A percentile compares a stretch with the other conserved stretches of the same genome.
These are phyloP conservation scores for Vitis hybrid DNA, from an alignment of 177 flowering plant species.

Conservation along the genomic window DNA sequence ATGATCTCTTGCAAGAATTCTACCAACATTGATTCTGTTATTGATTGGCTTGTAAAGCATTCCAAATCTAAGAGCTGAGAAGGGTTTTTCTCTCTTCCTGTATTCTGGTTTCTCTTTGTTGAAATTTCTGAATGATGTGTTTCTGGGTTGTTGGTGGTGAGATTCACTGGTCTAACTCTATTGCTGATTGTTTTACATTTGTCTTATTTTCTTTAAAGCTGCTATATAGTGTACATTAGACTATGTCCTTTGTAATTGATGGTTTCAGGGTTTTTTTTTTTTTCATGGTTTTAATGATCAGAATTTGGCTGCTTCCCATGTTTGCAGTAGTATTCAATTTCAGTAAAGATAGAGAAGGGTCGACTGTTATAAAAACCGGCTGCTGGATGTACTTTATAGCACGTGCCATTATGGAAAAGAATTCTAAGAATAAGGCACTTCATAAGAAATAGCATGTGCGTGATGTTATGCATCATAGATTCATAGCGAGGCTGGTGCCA, in stretches of 20 bases:
- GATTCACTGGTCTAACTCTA: slow-evolving; percentile 4
- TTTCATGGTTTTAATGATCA: background rate
- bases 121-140: background rate
- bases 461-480: too few species aligned
- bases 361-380: too few species aligned
- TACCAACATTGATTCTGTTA: slow-evolving; percentile 42
- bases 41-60: slow-evolving; percentile 55
- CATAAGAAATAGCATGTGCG: too few species aligned
- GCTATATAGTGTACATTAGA: slow-evolving; percentile 2
- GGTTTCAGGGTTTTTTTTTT: background rate
- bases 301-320: too few species aligned
- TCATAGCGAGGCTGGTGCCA: too few species aligned
- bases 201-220: background rate
- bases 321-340: too few species aligned
- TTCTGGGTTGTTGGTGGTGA: slow-evolving; percentile 4
- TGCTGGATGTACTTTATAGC: too few species aligned
- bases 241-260: background rate
- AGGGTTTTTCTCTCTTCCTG: background rate
- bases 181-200: slow-evolving; percentile 9
- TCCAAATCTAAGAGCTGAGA: slow-evolving; percentile 39
- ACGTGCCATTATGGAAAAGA: too few species aligned
- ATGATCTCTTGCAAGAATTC: slow-evolving; percentile 57
- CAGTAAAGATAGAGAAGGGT: too few species aligned
- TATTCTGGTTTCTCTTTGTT: background rate
- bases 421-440: too few species aligned